Evolutionary conservation across 2,329 filamentous ascomycete species (phyloP).

Genomic region (Escovopsis sp.): DNA sequence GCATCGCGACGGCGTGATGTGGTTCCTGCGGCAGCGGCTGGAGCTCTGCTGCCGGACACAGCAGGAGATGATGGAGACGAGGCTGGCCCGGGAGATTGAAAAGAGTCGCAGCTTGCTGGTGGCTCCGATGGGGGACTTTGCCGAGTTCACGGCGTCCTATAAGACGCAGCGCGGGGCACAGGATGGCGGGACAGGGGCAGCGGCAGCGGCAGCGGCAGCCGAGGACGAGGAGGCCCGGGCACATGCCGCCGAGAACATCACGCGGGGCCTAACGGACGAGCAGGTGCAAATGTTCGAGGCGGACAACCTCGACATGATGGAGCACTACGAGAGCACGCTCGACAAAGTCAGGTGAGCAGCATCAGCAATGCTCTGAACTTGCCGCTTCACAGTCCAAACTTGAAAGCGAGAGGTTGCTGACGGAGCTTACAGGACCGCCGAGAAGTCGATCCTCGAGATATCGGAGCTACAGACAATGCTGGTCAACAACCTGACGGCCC

Average conservation of each 20-base stretch:
- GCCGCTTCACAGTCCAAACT: too few species aligned
- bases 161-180: constrained; percentile 1
- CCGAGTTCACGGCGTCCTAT: constrained; percentile 13
- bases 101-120: constrained; percentile 68
- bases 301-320: constrained; percentile 84
- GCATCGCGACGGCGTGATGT: constrained; percentile 70
- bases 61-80: constrained; percentile 82
- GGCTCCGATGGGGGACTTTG: constrained; percentile 18
- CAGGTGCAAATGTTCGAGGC: constrained; percentile 87
- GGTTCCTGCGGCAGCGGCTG: constrained; percentile 61
- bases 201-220: not conserved
- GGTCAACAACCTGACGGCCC: constrained; percentile 68
- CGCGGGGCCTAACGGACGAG: constrained; percentile 55
- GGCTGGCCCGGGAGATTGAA: constrained; percentile 72
- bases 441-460: constrained; percentile 84
- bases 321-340: constrained; percentile 85
- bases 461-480: constrained; percentile 82
- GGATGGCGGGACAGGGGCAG: not conserved
- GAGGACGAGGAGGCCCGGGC: too few species aligned
- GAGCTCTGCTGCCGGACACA: constrained; percentile 66
- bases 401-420: too few species aligned
- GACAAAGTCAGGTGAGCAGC: constrained; percentile 74
- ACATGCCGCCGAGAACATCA: constrained; percentile 7
- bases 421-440: constrained; percentile 48
- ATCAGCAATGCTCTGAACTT: too few species aligned